Conservation (phyloP, 2,329 filamentous ascomycete species). For the Fusarium sp. region DNA sequence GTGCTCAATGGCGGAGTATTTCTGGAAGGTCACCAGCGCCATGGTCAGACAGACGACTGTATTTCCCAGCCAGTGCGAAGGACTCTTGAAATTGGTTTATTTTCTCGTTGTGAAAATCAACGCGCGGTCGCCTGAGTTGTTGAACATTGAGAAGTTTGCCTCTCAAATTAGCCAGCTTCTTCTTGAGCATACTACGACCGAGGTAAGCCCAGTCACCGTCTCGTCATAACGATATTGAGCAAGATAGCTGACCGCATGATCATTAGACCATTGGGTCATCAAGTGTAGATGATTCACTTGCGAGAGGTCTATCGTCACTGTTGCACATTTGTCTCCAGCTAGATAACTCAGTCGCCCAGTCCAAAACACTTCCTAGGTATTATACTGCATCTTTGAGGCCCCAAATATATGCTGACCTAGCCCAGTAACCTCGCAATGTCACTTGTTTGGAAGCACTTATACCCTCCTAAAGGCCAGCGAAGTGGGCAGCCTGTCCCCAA, state of each 20-base stretch:
- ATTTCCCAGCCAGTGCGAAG: slow-evolving; percentile 52
- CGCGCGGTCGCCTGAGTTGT: slow-evolving; percentile 39
- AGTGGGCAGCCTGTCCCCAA: slow-evolving; percentile 47
- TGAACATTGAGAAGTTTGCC: slow-evolving; percentile 46
- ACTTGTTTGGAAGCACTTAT: slow-evolving; percentile 73
- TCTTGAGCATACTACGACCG: slow-evolving; percentile 52
- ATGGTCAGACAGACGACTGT: slow-evolving; percentile 47
- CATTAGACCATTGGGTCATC: slow-evolving; percentile 42
- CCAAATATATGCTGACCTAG: slow-evolving; percentile 3
- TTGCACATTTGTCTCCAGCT: slow-evolving; percentile 46
- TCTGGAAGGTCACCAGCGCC: slow-evolving; percentile 47
- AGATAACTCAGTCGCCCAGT: slow-evolving; percentile 40
- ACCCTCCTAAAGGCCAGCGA: slow-evolving; percentile 61
- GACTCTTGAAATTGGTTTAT: slow-evolving; percentile 56
- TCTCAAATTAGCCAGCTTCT: slow-evolving; percentile 47
- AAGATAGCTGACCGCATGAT: slow-evolving; percentile 1
- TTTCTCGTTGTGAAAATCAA: slow-evolving; percentile 52
- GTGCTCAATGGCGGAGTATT: slow-evolving; percentile 36
- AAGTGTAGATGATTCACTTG: slow-evolving; percentile 43
- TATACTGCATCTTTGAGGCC: not conserved
- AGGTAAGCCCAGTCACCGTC: slow-evolving; percentile 45
- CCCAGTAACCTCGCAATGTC: slow-evolving; percentile 46
- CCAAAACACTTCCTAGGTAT: slow-evolving; percentile 42
- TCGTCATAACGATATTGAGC: not conserved
- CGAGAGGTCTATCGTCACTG: slow-evolving; percentile 44